Evolutionary conservation across 805 yeast genomes (phyloP), one percentile per base, ranked within the genome.

Genomic region (Candida nanaspora): DNA sequence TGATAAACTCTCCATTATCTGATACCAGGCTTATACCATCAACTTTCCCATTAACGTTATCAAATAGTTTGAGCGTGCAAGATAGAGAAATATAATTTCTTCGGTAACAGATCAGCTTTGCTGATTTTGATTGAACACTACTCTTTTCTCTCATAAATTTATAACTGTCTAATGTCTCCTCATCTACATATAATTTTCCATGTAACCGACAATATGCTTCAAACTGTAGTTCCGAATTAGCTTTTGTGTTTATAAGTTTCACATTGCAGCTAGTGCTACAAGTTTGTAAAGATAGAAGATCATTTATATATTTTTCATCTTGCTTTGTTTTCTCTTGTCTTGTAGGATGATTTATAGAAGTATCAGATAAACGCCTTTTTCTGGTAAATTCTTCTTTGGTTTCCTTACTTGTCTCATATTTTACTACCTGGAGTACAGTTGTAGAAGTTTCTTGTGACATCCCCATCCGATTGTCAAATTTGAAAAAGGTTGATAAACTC

Each of bases 191-290:
- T 20, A 45, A 22, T 19, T 45, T 28, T 2, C 47, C 47, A 26
- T 36, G 11, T 42, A 40, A 32, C 37, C 47, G 5, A 16, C 33
- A 21, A 42, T 21, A 10, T 36, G 20, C 23, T 20, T 39, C 1
- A 43, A 39, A 14, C 34, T n/a, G 16, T 37, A 42, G 10, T 41
- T 36, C 4, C 43, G 28, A 18, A 38, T 45, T 16, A 36, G 9
- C n/a, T 41, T 43, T 23, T 6, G 33, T 6, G 6, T 30, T 20
- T 6, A 16, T 5, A 6, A 16, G 7, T 15, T 15, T 15, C 10
- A 45, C 39, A 38, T 42, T 36, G 16, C 41, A 35, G 2, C 41
- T 43, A 37, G 42, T 39, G 16, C 39, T 45, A 31, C 40, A 38
- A 26, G 39, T 8, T 6, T 6, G 19, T 6, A 30, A 30, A 15